Percentiles rank a stretch among this genome's conserved stretches.
Conservation (phyloP, 805 yeast species). For the Hanseniaspora osmophila region DNA sequence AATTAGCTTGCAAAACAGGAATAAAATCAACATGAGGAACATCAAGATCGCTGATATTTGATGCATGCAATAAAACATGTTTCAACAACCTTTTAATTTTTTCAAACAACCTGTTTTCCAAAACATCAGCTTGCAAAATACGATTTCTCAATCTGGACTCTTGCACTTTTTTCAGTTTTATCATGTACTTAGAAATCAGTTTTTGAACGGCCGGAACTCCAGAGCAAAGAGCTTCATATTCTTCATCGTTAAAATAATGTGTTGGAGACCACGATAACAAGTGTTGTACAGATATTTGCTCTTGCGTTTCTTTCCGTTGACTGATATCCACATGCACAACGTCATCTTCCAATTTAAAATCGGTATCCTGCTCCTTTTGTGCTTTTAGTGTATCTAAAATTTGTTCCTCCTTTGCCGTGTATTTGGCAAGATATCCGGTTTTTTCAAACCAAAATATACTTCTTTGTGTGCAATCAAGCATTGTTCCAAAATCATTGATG, state of each 20-base stretch:
- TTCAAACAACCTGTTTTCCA: slow-evolving; percentile 30
- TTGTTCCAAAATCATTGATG: slow-evolving; percentile 43
- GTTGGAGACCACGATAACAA: slow-evolving; percentile 38
- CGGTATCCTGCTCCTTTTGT: background rate
- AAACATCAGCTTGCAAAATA: slow-evolving; percentile 26
- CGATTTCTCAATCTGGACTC: slow-evolving; percentile 25
- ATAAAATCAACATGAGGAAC: slow-evolving; percentile 23
- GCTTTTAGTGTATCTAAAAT: background rate
- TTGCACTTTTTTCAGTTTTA: slow-evolving; percentile 38
- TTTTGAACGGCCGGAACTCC: slow-evolving; percentile 26
- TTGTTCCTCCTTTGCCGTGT: slow-evolving; percentile 2
- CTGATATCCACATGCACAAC: slow-evolving; percentile 1
- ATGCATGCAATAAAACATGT: slow-evolving; percentile 26
- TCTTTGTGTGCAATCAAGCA: slow-evolving; percentile 36
- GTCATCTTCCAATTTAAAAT: background rate
- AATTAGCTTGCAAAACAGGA: slow-evolving; percentile 62
- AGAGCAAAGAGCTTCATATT: slow-evolving; percentile 30
- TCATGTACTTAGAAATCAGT: slow-evolving; percentile 30
- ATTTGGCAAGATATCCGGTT: slow-evolving; percentile 31
- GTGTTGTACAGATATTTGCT: slow-evolving; percentile 19
- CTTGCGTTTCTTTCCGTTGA: slow-evolving; percentile 3
- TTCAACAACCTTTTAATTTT: slow-evolving; percentile 33
- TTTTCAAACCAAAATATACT: slow-evolving; percentile 42
- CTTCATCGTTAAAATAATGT: slow-evolving; percentile 36
- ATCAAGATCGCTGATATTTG: slow-evolving; percentile 1